Conservation (phyloP, 202 grass and related monocot genomes). For the Schoenoplectus tabernaemontani region DNA sequence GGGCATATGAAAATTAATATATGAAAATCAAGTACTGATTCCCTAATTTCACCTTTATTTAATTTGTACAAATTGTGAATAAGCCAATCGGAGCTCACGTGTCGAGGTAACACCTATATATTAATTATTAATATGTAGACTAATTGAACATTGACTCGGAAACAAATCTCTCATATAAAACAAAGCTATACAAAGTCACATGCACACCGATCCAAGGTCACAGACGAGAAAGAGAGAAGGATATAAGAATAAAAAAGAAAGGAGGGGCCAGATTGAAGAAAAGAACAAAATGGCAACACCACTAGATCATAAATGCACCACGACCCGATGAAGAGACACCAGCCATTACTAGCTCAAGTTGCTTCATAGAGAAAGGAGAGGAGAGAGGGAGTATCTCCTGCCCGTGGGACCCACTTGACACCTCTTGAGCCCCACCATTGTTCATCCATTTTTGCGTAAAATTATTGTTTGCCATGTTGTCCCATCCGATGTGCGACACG, state of each 20-base stretch:
- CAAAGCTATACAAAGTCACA: slow-evolving; percentile 31
- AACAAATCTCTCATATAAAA: slow-evolving; percentile 28
- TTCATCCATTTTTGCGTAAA: slow-evolving; percentile 38
- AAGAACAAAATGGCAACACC: slow-evolving; percentile 9
- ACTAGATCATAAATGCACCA: slow-evolving; percentile 9
- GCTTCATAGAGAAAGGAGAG: slow-evolving; percentile 38
- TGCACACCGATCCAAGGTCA: slow-evolving; percentile 17
- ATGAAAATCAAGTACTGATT: not conserved
- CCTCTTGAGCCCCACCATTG: slow-evolving; percentile 29
- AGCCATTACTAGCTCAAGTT: slow-evolving; percentile 67
- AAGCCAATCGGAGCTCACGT: slow-evolving; percentile 9
- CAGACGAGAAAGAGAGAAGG: not conserved
- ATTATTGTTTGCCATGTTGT: slow-evolving; percentile 55
- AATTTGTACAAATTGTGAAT: slow-evolving; percentile 12
- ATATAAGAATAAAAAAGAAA: slow-evolving; percentile 6
- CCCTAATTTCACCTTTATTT: not conserved
- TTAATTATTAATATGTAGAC: not conserved
- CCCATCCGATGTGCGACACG: slow-evolving; percentile 82
- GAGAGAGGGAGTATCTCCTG: slow-evolving; percentile 11
- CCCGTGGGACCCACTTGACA: slow-evolving; percentile 12
- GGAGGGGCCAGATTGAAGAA: slow-evolving; percentile 2
- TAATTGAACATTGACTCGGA: not conserved
- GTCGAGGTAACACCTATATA: not conserved
- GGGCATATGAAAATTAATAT: not conserved
- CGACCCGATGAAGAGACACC: slow-evolving; percentile 18